These are phyloP conservation scores for Colletotrichum lentis DNA, from an alignment of 2,329 filamentous ascomycete species.

Conservation along the genomic window DNA sequence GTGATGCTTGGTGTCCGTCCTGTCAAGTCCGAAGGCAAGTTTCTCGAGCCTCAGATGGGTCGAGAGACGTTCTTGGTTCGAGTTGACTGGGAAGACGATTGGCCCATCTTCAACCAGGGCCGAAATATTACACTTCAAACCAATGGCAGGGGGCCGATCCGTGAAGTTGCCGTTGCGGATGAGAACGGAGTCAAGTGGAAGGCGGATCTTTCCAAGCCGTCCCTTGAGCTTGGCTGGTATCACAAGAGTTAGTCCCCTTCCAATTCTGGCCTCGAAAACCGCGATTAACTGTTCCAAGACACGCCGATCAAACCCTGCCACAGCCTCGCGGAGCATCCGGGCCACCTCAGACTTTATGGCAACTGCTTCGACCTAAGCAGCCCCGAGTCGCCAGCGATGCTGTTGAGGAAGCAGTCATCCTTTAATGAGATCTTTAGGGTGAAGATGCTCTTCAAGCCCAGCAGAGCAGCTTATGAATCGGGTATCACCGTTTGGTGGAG, in stretches of 20 bases:
- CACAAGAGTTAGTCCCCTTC: constrained; percentile 44
- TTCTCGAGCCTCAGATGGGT: constrained; percentile 55
- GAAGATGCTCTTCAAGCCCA: constrained; percentile 56
- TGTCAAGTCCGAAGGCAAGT: constrained; percentile 41
- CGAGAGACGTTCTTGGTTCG: constrained; percentile 59
- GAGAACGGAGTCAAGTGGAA: constrained; percentile 45
- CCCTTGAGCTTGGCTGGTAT: constrained; percentile 51
- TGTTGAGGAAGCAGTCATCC: constrained; percentile 62
- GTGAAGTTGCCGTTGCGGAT: constrained; percentile 42
- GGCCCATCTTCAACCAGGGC: constrained; percentile 60
- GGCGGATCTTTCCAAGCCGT: constrained; percentile 46
- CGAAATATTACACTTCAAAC: constrained; percentile 53
- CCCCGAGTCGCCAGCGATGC: constrained; percentile 60
- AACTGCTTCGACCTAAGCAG: constrained; percentile 60
- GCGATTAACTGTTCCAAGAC: constrained; percentile 45
- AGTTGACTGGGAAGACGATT: constrained; percentile 59
- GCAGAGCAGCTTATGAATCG: constrained; percentile 56
- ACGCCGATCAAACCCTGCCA: constrained; percentile 58
- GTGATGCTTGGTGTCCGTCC: constrained; percentile 58
- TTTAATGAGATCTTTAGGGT: constrained; percentile 54
- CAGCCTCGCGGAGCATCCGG: constrained; percentile 54
- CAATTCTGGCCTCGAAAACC: neutral
- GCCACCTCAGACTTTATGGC: constrained; percentile 58
- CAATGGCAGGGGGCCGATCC: constrained; percentile 42
- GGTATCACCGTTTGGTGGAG: constrained; percentile 64